These are phyloP conservation scores for Venturia effusa DNA, from an alignment of 2,329 filamentous ascomycete genomes.

Conservation along the genomic window DNA sequence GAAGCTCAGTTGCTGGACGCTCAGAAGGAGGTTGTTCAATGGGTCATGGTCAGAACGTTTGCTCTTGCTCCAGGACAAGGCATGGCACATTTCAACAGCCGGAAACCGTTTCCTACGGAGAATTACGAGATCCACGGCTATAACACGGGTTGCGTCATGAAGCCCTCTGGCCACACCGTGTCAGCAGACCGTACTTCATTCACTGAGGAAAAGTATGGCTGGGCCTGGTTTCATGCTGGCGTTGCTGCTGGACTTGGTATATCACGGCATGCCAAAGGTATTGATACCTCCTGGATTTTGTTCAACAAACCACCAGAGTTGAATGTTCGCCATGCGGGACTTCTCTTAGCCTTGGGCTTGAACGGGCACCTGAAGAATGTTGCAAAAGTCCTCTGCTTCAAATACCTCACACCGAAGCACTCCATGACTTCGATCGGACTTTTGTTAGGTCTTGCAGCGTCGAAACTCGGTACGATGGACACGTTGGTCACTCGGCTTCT, in stretches of 20 bases:
- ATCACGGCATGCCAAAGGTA: conserved; percentile 78
- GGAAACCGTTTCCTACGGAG: conserved; percentile 82
- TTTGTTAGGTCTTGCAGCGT: conserved; percentile 83
- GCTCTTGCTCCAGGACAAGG: conserved; percentile 81
- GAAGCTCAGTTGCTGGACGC: conserved; percentile 84
- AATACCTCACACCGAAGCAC: conserved; percentile 97
- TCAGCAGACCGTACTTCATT: conserved; percentile 83
- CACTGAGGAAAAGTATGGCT: conserved; percentile 92
- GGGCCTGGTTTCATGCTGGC: conserved; percentile 97
- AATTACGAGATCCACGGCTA: conserved; percentile 85
- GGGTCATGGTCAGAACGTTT: conserved; percentile 75
- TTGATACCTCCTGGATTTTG: conserved; percentile 97
- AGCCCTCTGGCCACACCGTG: conserved; percentile 81
- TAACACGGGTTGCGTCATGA: conserved; percentile 83
- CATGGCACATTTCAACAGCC: conserved; percentile 77
- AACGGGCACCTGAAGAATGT: conserved; percentile 91
- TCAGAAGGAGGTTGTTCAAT: conserved; percentile 82
- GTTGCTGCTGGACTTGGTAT: conserved; percentile 89
- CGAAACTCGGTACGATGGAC: conserved; percentile 95
- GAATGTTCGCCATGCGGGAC: conserved; percentile 92
- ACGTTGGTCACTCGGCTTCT: conserved; percentile 84
- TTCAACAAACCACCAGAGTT: conserved; percentile 94
- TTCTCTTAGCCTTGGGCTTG: conserved; percentile 78
- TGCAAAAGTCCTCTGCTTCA: conserved; percentile 98
- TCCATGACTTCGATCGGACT: conserved; percentile 98